Base-by-base conservation (phyloP, 192 early-diverging fungal genomes). In the Rhizoclosmatium globosum region DNA sequence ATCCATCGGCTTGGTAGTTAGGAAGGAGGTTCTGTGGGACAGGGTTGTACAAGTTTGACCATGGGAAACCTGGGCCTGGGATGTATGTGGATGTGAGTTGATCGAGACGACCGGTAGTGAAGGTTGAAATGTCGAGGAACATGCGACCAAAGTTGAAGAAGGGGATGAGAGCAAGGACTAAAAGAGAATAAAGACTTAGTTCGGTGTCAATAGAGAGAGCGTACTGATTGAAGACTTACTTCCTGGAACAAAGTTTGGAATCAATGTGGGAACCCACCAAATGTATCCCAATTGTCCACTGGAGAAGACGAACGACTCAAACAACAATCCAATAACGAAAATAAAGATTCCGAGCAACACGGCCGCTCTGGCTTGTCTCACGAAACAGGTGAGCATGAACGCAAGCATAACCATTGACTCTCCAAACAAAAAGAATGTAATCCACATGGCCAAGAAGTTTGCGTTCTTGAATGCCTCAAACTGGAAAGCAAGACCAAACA, bases 381-480 rank as follows among this genome's bases (percentile, higher is more conserved):
- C 90, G 73, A 94, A 86, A 41, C 89, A 91, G 3, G 93, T 94
- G 76, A 94, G 85, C 64, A 92, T 81, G 76, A 87, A 89, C 4
- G 90, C 93, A 43, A 94, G 80, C 61, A 88, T 87, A 41, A 93
- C 80, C 93, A 94, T 94, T 46, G 87, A 83, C 47, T 92, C 79
- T 41, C 93, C 93, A 85, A 93, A 94, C 41, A 93, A 80, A 80
- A 93, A 91, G 79, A 94, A 94, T 0, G 89, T 90, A 68, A 93
- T 81, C 56, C 90, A 76, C 4, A 92, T 39, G 23, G 83, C 87
- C 9, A 57, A 44, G 77, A 92, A 94, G 79, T 90, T 90, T 44
- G 85, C 74, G 67, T 94, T 82, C 60, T 66, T 89, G 81, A 93
- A 94, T 4, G 89, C 89, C 50, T 76, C 75, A 78, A 93, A 94